These are phyloP conservation scores for Ophiostoma angusticollis DNA, from an alignment of 2,329 filamentous ascomycete genomes.

Conservation along the genomic window DNA sequence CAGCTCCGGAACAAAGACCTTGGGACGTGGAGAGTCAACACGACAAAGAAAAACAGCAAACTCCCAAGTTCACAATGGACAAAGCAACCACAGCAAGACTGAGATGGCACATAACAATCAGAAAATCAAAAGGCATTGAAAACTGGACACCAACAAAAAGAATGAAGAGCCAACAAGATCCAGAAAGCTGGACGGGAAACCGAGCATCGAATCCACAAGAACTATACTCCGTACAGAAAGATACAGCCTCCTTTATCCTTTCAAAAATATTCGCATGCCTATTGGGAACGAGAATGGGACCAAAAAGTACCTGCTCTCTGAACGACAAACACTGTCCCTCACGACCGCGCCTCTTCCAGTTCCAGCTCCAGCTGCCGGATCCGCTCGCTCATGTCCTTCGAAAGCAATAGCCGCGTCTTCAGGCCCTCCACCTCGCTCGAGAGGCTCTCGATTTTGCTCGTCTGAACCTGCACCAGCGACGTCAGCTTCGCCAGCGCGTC, in stretches of 20 bases:
- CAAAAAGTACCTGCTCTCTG: not conserved
- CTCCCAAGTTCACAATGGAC: not conserved
- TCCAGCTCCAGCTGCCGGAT: slow-evolving; percentile 57
- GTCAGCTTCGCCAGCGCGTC: slow-evolving; percentile 55
- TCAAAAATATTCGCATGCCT: not conserved
- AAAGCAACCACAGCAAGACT: too few relatives aligned
- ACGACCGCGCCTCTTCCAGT: slow-evolving; percentile 51
- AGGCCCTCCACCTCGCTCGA: slow-evolving; percentile 65
- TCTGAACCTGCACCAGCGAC: slow-evolving; percentile 63
- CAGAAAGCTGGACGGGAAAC: too few relatives aligned
- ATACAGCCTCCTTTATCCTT: not conserved
- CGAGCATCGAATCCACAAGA: too few relatives aligned
- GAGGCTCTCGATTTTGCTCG: slow-evolving; percentile 57
- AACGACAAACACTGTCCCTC: slow-evolving; percentile 1
- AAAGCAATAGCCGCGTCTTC: slow-evolving; percentile 60
- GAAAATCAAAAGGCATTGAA: too few relatives aligned
- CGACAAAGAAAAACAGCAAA: not conserved
- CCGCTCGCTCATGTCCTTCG: slow-evolving; percentile 52
- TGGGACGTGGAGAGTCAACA: too few relatives aligned
- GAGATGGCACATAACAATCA: too few relatives aligned
- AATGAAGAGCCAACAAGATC: too few relatives aligned
- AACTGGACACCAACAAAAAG: too few relatives aligned
- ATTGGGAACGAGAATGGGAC: not conserved
- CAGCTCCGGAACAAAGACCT: too few relatives aligned
- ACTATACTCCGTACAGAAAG: too few relatives aligned